Evolutionary conservation across 164 flowering plant species (phyloP).

Genomic region (Pachysandra terminalis): DNA sequence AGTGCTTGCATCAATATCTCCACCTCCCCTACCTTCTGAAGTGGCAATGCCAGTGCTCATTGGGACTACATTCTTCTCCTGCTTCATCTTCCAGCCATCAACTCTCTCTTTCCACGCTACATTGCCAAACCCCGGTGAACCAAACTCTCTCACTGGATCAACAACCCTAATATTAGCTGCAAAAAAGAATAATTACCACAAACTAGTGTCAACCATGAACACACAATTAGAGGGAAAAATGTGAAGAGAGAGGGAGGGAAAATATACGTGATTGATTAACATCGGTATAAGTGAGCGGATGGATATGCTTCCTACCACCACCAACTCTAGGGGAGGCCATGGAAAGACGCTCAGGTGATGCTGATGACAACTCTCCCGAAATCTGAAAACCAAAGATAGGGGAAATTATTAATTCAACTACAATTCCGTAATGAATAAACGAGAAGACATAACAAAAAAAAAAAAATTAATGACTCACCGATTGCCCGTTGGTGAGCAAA

Average conservation of each 20-base stretch:
- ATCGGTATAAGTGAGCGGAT: slow-evolving; percentile 30
- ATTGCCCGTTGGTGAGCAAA: slow-evolving; percentile 51
- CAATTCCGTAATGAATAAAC: too few relatives aligned
- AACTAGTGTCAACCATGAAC: too few relatives aligned
- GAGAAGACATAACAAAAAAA: background rate
- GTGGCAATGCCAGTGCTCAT: slow-evolving; percentile 43
- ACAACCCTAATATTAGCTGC: slow-evolving; percentile 54
- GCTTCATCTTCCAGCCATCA: slow-evolving; percentile 84
- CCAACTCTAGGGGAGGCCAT: slow-evolving; percentile 58
- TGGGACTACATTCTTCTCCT: slow-evolving; percentile 61
- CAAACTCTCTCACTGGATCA: slow-evolving; percentile 64
- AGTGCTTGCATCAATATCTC: too few relatives aligned
- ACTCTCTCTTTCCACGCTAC: slow-evolving; percentile 87
- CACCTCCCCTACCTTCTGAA: slow-evolving; percentile 44
- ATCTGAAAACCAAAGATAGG: slow-evolving; percentile 25
- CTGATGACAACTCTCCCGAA: slow-evolving; percentile 70
- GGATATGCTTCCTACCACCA: slow-evolving; percentile 35
- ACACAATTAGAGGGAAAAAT: too few relatives aligned
- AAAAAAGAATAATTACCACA: background rate
- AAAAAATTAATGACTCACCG: slow-evolving; percentile 29
- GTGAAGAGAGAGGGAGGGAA: too few relatives aligned
- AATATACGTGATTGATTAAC: slow-evolving; percentile 34
- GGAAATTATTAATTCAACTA: too few relatives aligned
- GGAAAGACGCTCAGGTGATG: slow-evolving; percentile 63
- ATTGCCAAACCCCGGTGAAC: slow-evolving; percentile 60